Base-by-base conservation (phyloP, 208 protist species). In the Crithidia mellificae region DNA sequence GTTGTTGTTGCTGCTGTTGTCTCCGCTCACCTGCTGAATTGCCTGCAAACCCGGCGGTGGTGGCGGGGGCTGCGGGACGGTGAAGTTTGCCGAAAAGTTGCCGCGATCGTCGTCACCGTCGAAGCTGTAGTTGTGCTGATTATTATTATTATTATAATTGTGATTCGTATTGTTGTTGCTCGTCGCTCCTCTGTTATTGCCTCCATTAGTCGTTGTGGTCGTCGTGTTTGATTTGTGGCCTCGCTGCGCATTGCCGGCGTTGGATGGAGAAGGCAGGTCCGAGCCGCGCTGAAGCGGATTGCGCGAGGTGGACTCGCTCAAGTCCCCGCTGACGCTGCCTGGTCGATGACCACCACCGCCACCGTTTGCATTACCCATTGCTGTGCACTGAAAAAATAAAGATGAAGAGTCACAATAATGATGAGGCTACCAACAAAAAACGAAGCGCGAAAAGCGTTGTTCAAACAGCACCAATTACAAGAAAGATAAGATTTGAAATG, bases 321-420 rank as follows among this genome's bases (percentile, higher is more conserved):
- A 14, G 32, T 51, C 57, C 8, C 46, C 20, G 0, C 4, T 14
- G 44, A 20, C 41, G 25, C 41, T 64, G 44, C 6, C 46, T 0
- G 41, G 29, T 25, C 27, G 44, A 22, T 52, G 46, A 2, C 44
- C 58, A 41, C 6, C 36, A 6, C 36, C 36, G 12, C 36, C 36
- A 20, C 58, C 22, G n/a, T 57, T 54, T 1, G 67, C 20, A 19
- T 65, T 72, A 7, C 67, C 67, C 67, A 72, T 72, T 49, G 12
- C 12, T 38, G 8, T 19, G n/a, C n/a, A n/a, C n/a, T n/a, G n/a
- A n/a, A n/a, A n/a, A n/a, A n/a, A n/a, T n/a, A n/a, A n/a, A n/a
- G 44, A 54, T 29, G 54, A 2, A 27, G 29, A 41, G n/a, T 15
- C 20, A 27, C 2, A 36, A 44, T 32, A 70, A 30, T 6, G 20